Evolutionary conservation across 1,284 basidiomycete species (phyloP), one percentile per base, ranked within the genome.

Genomic region (Heterobasidion irregulare): DNA sequence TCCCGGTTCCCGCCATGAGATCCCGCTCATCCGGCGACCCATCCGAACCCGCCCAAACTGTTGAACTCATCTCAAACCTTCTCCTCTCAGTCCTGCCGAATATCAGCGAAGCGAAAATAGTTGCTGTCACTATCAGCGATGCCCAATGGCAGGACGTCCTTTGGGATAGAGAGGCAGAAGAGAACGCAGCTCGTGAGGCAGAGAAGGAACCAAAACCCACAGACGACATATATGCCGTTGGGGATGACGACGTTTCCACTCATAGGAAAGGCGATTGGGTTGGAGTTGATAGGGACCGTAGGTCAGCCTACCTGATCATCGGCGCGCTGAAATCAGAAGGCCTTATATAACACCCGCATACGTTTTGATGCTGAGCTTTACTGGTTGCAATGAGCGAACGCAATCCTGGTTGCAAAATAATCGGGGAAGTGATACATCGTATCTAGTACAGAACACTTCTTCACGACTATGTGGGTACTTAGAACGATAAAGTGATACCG

Each of bases 401-500:
- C 10, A 15, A 18, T 26, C 26, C 26, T 26, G 4, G 6, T 5
- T 26, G 26, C 5, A 26, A 26, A 6, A 1, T 26, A 5, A 26
- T 26, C 26, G 26, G 26, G 6, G 26, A 5, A 26, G 4, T 26
- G 26, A 26, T 26, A 26, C 26, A 26, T 26, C 26, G 26, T 26
- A 26, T 26, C 26, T 5, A 26, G 26, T 26, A 26, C 4, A 26
- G 26, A 26, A 26, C 26, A 26, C 5, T 41, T n/a, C 38, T 41
- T 41, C 38, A 10, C 38, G n/a, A 41, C n/a, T 10, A 41, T 41
- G 5, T 41, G 6, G 18, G 49, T 53, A 54, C 70, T 65, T 65
- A 84, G 75, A 92, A 92, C 9, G 89, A 91, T 69, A 93, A 93
- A 19, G 91, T 80, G 8, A 89, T 89, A 13, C 87, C 87, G 55